Base-by-base conservation (phyloP, 305 asterid species). In the Fraxinus ornus region DNA sequence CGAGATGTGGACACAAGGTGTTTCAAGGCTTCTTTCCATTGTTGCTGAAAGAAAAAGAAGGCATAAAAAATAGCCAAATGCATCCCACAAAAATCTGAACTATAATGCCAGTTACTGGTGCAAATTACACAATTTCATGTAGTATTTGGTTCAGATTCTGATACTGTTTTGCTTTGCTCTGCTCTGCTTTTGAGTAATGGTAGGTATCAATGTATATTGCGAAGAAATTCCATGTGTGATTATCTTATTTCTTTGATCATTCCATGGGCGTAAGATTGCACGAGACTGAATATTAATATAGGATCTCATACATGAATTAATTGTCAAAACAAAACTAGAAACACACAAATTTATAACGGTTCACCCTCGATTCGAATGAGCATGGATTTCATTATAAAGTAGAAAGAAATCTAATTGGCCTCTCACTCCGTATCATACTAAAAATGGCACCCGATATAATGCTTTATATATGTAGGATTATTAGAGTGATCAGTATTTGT, bases 1-100 rank as follows among this genome's bases (percentile, higher is more conserved):
- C 1, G 98, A 97, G 62, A 95, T 93, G 92, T 97, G 99, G 99
- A 97, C 99, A 13, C 97, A 92, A 84, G 98, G 99, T 0, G 98
- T 97, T 76, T 91, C 95, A 0, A 90, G 99, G 91, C 99, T 97
- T 84, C 90, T 97, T 10, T 85, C 97, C 7, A 80, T 94, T 77
- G 99, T 95, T 10, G 93, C 97, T 1, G 97, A 97, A 75, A 90
- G 88, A 89, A 95, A 92, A 88, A 86, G 75, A 79, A 92, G 64
- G 84, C 90, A 86, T 73, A 73, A 83, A 70, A 90, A 81, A 62
- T 89, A 86, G 80, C 62, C 60, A 17, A 35, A 30, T 22, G 76
- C 19, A 39, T 57, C 28, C 15, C 32, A 30, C 26, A 10, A 22
- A 55, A 74, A 84, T n/a, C n/a, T 78, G 86, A 64, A 75, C 57